Percentiles rank a stretch among this genome's conserved stretches.
Evolutionary conservation across 2,329 filamentous ascomycete species (phyloP).

Genomic region (Metarhizium guizhouense): DNA sequence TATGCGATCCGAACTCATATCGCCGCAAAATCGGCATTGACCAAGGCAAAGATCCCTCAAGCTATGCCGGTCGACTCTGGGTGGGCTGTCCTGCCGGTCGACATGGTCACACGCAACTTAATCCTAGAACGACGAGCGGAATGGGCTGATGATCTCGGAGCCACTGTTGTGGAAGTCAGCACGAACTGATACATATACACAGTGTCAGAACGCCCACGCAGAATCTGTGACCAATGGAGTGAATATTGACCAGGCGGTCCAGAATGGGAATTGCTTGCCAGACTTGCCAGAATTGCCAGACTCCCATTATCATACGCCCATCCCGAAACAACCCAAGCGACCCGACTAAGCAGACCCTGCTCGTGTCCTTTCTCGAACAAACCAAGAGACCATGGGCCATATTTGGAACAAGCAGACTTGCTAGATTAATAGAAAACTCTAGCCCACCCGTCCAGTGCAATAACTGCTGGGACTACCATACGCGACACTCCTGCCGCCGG

Average conservation of each 20-base stretch:
- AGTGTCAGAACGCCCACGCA: constrained; percentile 7
- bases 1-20: neutral
- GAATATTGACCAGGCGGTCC: constrained; percentile 2
- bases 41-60: neutral
- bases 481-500: neutral
- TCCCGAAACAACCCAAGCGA: constrained; percentile 3
- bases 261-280: constrained; percentile 5
- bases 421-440: neutral
- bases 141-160: constrained; percentile 7
- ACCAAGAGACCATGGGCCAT: constrained; percentile 8
- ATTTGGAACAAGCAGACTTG: neutral
- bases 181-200: constrained; percentile 8
- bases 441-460: neutral
- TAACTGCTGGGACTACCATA: constrained; percentile 2
- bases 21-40: neutral
- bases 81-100: neutral
- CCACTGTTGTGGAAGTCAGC: constrained; percentile 7
- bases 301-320: constrained; percentile 3
- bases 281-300: neutral
- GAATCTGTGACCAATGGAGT: constrained; percentile 6
- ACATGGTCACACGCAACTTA: neutral
- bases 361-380: constrained; percentile 9
- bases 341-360: constrained; percentile 7
- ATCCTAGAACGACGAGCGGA: constrained; percentile 6
- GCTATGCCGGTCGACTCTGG: neutral